A percentile compares a stretch with the other conserved stretches of the same genome.
Evolutionary conservation across 139 green algal genomes (phyloP).

Genomic region (Limnomonas spitsbergensis): DNA sequence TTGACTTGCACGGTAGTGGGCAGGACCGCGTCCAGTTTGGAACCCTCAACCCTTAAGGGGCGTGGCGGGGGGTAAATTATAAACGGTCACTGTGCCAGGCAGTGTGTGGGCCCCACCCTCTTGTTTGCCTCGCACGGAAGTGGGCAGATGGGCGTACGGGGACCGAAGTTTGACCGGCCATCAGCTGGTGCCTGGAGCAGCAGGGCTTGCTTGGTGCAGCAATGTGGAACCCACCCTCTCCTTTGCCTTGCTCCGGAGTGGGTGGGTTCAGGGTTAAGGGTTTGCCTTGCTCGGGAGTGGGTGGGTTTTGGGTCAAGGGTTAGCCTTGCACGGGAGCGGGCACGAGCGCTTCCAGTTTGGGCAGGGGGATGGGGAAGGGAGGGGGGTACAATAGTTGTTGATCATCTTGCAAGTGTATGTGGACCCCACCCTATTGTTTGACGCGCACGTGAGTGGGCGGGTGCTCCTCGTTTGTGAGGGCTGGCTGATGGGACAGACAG

Average conservation of each 20-base stretch:
- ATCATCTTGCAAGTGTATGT: conserved; percentile 92
- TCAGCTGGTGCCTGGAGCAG: too few relatives aligned
- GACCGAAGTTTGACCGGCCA: background rate
- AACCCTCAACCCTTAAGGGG: too few relatives aligned
- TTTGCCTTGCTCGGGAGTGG: too few relatives aligned
- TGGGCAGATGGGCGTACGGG: background rate
- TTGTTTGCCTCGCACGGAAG: background rate
- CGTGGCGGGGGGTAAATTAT: too few relatives aligned
- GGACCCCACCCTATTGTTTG: conserved; percentile 91
- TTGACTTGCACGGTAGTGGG: too few relatives aligned
- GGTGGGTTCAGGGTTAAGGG: background rate
- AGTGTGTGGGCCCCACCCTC: background rate
- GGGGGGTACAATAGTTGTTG: background rate
- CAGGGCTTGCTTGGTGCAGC: background rate
- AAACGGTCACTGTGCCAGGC: too few relatives aligned
- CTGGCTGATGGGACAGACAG: background rate
- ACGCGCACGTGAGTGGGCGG: conserved; percentile 21
- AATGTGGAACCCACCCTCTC: background rate
- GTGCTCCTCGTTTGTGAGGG: background rate
- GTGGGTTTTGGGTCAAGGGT: background rate
- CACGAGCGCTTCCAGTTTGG: background rate
- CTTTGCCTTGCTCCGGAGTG: background rate
- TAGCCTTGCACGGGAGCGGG: background rate
- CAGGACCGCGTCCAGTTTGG: too few relatives aligned
- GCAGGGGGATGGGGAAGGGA: too few relatives aligned